Base-by-base conservation (phyloP, 1,284 basidiomycete species). In the Ganoderma sinense region DNA sequence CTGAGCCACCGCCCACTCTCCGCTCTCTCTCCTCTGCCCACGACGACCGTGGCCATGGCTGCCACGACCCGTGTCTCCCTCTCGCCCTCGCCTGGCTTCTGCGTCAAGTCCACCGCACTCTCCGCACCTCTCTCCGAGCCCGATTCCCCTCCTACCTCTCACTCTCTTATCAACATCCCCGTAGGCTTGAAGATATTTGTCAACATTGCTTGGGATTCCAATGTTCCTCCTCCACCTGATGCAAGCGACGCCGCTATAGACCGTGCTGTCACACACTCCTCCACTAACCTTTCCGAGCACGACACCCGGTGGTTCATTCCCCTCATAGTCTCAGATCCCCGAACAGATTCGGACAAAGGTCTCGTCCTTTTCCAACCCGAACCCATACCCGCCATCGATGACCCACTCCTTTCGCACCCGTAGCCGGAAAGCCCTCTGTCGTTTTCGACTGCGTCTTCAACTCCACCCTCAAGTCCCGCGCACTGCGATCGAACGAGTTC, bases 381-480 rank as follows among this genome's bases (percentile, higher is more conserved):
- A 48, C 23, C 16, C 33, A 62, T 36, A 26, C 40, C 18, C 16
- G 10, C 59, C 4, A 61, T 41, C 23, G 11, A 23, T 39, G 14
- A 20, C 10, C 10, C 64, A 16, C 4, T 45, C 40, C 20, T 39
- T 51, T 55, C 29, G 71, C 45, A 29, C 20, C 20, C 11, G 53
- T 72, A 94, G 92, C 89, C 71, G 93, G 93, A 13, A 90, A 89
- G 59, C 82, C 86, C 0, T 86, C 88, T 2, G 78, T 91, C 55
- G 90, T 94, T 5, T 90, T 94, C 73, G 93, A 94, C 77, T 89
- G 88, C 73, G 83, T 94, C 2, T 90, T 88, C 79, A 86, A 91
- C 74, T 74, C 84, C 0, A 82, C 85, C 2, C 78, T 93, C 69
- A 91, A 89, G 77, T 82, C 85, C 11, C 86, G 90, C 33, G 80